These are phyloP conservation scores for Emericellopsis cladophorae DNA, from an alignment of 2,329 filamentous ascomycete species.

Conservation along the genomic window DNA sequence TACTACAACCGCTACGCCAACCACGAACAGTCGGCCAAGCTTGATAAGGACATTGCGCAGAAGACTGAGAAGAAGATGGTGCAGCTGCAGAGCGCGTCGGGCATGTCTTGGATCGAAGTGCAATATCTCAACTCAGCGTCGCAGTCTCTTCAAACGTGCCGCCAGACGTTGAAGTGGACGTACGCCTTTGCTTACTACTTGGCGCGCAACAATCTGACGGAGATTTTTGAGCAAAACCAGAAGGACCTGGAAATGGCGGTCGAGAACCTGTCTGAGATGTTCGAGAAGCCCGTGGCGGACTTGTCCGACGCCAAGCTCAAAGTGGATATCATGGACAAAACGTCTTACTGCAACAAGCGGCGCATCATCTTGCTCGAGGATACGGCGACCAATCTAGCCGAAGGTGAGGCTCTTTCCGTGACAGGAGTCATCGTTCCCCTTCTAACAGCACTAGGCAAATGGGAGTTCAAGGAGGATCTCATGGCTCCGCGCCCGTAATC, in stretches of 20 bases:
- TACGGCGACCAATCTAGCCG: conserved; percentile 82
- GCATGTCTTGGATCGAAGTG: conserved; percentile 98
- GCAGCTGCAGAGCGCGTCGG: conserved; percentile 81
- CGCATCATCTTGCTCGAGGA: conserved; percentile 82
- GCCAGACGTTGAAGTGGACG: conserved; percentile 98
- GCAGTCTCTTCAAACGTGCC: conserved; percentile 85
- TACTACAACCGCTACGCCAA: conserved; percentile 99
- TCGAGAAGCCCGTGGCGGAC: conserved; percentile 89
- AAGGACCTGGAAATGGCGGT: conserved; percentile 96
- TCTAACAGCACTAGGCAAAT: conserved; percentile 1
- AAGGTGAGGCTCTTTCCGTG: conserved; percentile 38
- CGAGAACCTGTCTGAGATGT: conserved; percentile 96
- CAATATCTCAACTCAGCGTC: conserved; percentile 92
- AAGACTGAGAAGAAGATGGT: conserved; percentile 99
- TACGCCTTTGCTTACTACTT: conserved; percentile 98
- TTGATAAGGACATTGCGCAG: conserved; percentile 89
- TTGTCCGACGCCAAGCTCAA: conserved; percentile 80
- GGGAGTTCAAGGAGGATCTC: conserved; percentile 1
- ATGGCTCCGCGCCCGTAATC: not conserved
- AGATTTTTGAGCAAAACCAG: conserved; percentile 98
- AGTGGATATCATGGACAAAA: conserved; percentile 98
- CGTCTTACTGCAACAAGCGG: conserved; percentile 87
- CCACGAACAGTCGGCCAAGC: conserved; percentile 91
- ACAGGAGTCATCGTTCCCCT: not conserved
- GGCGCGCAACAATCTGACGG: conserved; percentile 86